Evolutionary conservation across 2,329 filamentous ascomycete genomes (phyloP).

Genomic region (Nemania sp.): DNA sequence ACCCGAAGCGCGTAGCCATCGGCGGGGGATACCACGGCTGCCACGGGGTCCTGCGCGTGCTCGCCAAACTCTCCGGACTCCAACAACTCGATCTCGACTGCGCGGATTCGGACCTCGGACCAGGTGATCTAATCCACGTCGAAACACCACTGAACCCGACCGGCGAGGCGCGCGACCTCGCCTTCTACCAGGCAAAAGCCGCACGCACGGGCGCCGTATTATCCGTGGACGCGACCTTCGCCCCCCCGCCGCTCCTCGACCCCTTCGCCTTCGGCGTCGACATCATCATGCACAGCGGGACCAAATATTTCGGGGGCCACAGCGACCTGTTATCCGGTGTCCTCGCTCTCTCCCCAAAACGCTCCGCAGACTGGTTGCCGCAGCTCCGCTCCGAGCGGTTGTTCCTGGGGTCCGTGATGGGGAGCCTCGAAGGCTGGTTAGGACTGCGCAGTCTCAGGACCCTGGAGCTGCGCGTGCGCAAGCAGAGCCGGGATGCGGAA

Average conservation of each 20-base stretch:
- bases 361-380: slow-evolving; percentile 59
- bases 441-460: slow-evolving; percentile 85
- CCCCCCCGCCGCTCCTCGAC: slow-evolving; percentile 84
- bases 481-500: slow-evolving; percentile 73
- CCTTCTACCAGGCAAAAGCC: slow-evolving; percentile 71
- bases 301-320: slow-evolving; percentile 96
- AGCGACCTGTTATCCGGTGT: slow-evolving; percentile 91
- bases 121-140: slow-evolving; percentile 84
- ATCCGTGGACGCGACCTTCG: slow-evolving; percentile 90
- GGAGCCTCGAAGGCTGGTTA: slow-evolving; percentile 88
- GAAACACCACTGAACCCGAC: slow-evolving; percentile 94
- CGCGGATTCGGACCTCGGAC: slow-evolving; percentile 64
- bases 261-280: slow-evolving; percentile 83
- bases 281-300: slow-evolving; percentile 87
- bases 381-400: slow-evolving; percentile 69
- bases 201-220: slow-evolving; percentile 73
- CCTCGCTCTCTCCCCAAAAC: slow-evolving; percentile 63
- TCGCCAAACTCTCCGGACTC: slow-evolving; percentile 75
- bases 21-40: slow-evolving; percentile 90
- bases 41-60: slow-evolving; percentile 77
- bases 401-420: slow-evolving; percentile 83
- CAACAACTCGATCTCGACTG: slow-evolving; percentile 72
- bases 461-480: slow-evolving; percentile 76
- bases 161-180: slow-evolving; percentile 77
- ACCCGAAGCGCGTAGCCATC: slow-evolving; percentile 82